Evolutionary conservation across 2,329 filamentous ascomycete genomes (phyloP), one percentile per base, ranked within the genome.

Genomic region (Penicillium decumbens): DNA sequence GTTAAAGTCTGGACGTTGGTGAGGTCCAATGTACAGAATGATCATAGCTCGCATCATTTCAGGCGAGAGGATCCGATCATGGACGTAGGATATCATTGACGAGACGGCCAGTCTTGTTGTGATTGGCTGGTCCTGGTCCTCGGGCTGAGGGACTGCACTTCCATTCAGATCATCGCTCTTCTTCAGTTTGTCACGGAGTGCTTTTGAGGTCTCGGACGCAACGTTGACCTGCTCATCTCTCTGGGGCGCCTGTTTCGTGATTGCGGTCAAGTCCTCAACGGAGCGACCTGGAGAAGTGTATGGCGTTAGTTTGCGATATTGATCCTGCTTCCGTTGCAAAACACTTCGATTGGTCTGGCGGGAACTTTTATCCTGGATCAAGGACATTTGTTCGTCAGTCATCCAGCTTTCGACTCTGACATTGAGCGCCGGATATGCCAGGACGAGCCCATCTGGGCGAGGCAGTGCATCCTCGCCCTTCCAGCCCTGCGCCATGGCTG

Each of bases 11-110:
- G 93, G 93, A 0, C 91, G 85, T 68, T 93, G 89, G 66, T 96
- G 88, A 0, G 91, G 90, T 0, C 93, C 93, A 47, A 98, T 88
- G 68, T 98, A 98, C 3, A 98, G 78, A 57, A 98, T 95, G 57
- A 98, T 95, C 91, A 98, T 97, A 55, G 91, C 89, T 28, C 93
- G 87, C 87, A 97, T 96, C 89, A 97, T 95, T 70, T 98, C 93
- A 0, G 93, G 92, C 0, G 89, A 92, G 12, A 98, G 78, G 25
- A 98, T 88, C 25, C 93, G 86, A 69, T 98, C 93, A 68, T 95
- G 93, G 70, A 96, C 95, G 72, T 97, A 97, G 0, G 92, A 96
- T 30, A 98, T 95, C 83, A 95, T 95, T n/a, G 86, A 92, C 0
- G 89, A 91, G 66, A 92, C 95, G 13, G 92, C 91, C 8, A 98